Evolutionary conservation across 768 basidiomycete genomes (phyloP).

Genomic region (Lentinula edodes): DNA sequence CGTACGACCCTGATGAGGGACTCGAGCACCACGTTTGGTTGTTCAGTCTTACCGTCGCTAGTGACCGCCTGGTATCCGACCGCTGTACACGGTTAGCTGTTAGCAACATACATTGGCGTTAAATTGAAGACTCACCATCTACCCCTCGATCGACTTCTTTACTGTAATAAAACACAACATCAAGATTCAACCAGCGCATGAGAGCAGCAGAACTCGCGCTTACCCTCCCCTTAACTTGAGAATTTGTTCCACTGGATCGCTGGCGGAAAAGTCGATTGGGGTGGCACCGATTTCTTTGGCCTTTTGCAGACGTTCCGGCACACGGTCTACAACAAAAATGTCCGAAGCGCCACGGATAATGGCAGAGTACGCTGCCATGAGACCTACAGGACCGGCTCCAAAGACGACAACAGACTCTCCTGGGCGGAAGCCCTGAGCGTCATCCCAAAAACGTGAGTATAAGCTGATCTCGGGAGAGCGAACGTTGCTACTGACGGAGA

Average conservation of each 20-base stretch:
- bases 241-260: conserved; percentile 47
- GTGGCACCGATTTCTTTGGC: conserved; percentile 47
- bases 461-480: background rate
- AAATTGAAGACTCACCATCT: conserved; percentile 26
- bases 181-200: background rate
- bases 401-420: conserved; percentile 51
- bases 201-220: conserved; percentile 9
- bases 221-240: conserved; percentile 37
- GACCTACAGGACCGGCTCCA: conserved; percentile 48
- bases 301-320: conserved; percentile 46
- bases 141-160: conserved; percentile 47
- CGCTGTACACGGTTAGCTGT: conserved; percentile 20
- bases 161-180: conserved; percentile 16
- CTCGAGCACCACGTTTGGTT: conserved; percentile 50
- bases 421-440: conserved; percentile 36
- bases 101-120: background rate
- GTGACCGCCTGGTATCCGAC: conserved; percentile 53
- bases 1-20: conserved; percentile 46
- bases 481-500: conserved; percentile 25
- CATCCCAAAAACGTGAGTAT: too few relatives aligned
- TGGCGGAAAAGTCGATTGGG: conserved; percentile 41
- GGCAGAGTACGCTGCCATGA: conserved; percentile 57
- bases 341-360: conserved; percentile 44
- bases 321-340: conserved; percentile 52
- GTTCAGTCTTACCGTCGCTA: conserved; percentile 48